Conservation (phyloP, 495 filamentous ascomycete species). For the Aspergillus nidulans region DNA sequence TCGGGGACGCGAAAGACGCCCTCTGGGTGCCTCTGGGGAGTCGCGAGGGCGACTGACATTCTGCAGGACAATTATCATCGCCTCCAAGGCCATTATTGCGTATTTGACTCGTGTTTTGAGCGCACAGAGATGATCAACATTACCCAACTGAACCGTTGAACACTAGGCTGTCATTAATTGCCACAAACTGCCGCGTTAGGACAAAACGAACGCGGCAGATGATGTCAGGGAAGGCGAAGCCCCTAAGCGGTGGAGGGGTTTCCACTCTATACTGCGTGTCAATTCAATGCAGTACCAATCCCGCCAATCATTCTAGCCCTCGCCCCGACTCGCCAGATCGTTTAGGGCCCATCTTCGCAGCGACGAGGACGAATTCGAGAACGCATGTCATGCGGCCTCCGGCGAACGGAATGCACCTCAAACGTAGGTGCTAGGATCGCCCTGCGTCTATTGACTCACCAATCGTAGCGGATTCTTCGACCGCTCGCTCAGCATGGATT, state of each 20-base stretch:
- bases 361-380: constrained; percentile 1
- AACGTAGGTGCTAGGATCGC: constrained; percentile 1
- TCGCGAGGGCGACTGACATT: background rate
- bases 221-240: constrained; percentile 15
- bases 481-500: background rate
- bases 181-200: background rate
- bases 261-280: constrained; percentile 8
- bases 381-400: constrained; percentile 16
- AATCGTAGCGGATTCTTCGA: background rate
- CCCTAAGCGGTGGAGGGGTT: constrained; percentile 15
- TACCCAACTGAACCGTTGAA: background rate
- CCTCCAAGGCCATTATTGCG: background rate
- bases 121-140: background rate
- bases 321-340: background rate
- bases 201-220: constrained; percentile 1
- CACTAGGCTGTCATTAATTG: background rate
- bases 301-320: constrained; percentile 7
- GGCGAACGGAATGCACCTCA: constrained; percentile 9
- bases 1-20: background rate
- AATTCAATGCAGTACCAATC: background rate
- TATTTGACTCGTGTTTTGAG: background rate
- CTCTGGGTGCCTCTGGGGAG: background rate
- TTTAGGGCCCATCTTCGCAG: background rate
- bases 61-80: no score
- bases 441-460: background rate